Base-by-base conservation (phyloP, 148 eudicot species). In the Chenopodium formosanum region DNA sequence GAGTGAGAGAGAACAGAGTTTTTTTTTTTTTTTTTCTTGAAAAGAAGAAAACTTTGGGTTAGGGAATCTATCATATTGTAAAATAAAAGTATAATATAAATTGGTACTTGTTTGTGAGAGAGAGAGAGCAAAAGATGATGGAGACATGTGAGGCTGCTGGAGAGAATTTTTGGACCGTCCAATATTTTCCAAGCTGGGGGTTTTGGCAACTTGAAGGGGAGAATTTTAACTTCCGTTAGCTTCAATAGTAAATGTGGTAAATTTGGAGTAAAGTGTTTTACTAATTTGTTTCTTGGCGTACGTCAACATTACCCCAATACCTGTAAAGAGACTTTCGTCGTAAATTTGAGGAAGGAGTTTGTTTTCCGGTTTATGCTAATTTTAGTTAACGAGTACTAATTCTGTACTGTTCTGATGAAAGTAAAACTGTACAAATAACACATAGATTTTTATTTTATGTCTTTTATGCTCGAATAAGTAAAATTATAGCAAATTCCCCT, bases 61-160 rank as follows among this genome's bases (percentile, higher is more conserved):
- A 73, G 81, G 80, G 70, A 64, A 69, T 64, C 73, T 56, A 20
- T 8, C 16, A 7, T 25, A 40, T 40, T 62, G 63, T 53, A 77
- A 71, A 84, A 79, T 58, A 62, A 70, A 80, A 73, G 7, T 40
- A 40, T 40, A 65, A 47, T 65, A 6, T 62, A 13, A 76, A 56
- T 69, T 29, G 22, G 80, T 80, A 80, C 73, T 80, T 75, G 64
- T 48, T n/a, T 50, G 16, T 52, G 56, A 10, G 56, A 10, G 56
- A 52, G 14, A 52, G 17, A 52, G 56, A 3, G 62, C 25, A 63
- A 81, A 85, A 85, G 79, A 78, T 67, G 87, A 82, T 78, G 73
- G 72, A 37, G 87, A 85, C 87, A 82, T 78, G 84, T 85, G 84
- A 85, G 84, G 84, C 68, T 81, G 84, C 76, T 81, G 77, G 82